Evolutionary conservation across 2,329 filamentous ascomycete genomes (phyloP), one percentile per base, ranked within the genome.

Genomic region (Hypoxylon sp.): DNA sequence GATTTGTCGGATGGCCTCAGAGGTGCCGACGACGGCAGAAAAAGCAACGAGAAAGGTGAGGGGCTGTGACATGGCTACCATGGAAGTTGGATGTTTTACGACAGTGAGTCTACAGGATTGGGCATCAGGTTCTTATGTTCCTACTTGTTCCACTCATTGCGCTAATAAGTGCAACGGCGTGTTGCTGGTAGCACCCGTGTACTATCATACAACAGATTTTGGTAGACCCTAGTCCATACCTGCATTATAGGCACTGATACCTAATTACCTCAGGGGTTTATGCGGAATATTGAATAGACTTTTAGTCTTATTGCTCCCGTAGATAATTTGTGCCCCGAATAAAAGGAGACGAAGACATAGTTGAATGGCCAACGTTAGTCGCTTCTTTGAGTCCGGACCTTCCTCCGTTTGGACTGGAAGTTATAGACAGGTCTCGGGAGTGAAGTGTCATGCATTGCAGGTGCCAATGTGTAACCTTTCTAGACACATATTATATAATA

Each of bases 1-100:
- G 6, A 75, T 75, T 26, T 75, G 71, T 31, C 74, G 68, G 49
- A 79, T 76, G 11, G 73, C 75, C 61, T 79, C 76, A 13, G 74
- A 71, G 0, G 74, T 70, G 51, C 75, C 76, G 49, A 75, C 69
- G 48, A 78, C 74, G 15, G 75, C 72, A 29, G 70, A 71, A 47
- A 75, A 72, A 31, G 71, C 71, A 37, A 74, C 61, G 25, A 75
- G 65, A 21, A 75, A 71, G 2, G 66, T 63, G 19, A 65, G 35
- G 26, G 60, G 50, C 20, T 62, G 61, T 36, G 61, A 60, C 65
- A 67, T 67, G n/a, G 19, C 51, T 45, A 9, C 35, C 38, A n/a
- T n/a, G n/a, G n/a, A n/a, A n/a, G n/a, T n/a, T 26, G 21, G 5
- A 8, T 12, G 45, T 57, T 34, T 35, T 43, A 60, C 51, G 16